These are phyloP conservation scores for Boletus reticulatus DNA, from an alignment of 768 basidiomycete species.

Conservation along the genomic window DNA sequence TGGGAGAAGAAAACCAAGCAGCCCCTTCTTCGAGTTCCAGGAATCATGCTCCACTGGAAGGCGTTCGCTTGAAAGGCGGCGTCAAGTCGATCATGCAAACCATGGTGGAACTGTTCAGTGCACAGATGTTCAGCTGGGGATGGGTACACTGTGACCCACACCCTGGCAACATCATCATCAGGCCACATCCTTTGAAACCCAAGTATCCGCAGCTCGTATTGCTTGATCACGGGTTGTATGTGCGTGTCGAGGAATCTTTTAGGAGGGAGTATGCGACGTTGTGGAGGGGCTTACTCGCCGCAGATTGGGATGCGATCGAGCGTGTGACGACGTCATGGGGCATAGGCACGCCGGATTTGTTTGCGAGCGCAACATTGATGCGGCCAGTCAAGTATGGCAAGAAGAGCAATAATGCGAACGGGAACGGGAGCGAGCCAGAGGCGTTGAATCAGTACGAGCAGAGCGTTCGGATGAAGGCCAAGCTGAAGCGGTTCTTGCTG, in stretches of 20 bases:
- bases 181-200: conserved; percentile 34
- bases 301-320: conserved; percentile 53
- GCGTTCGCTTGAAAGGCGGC: conserved; percentile 53
- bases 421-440: conserved; percentile 6
- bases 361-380: conserved; percentile 73
- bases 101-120: conserved; percentile 85
- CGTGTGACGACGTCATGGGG: conserved; percentile 61
- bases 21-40: background rate
- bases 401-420: background rate
- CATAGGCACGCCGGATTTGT: conserved; percentile 65
- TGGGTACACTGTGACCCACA: conserved; percentile 83
- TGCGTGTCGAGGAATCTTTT: conserved; percentile 65
- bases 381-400: conserved; percentile 47
- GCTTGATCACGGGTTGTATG: conserved; percentile 92
- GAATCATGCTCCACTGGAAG: conserved; percentile 11
- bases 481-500: conserved; percentile 59
- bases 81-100: conserved; percentile 71
- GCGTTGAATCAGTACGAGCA: conserved; percentile 63
- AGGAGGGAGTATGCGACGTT: conserved; percentile 72
- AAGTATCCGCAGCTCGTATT: conserved; percentile 65
- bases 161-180: conserved; percentile 78
- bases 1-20: conserved; percentile 46
- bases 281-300: conserved; percentile 65
- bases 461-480: conserved; percentile 66
- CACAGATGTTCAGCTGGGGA: conserved; percentile 90